phyloP scores from a whole-genome alignment of 2,329 filamentous ascomycete species.

The Ascosphaera apis region DNA sequence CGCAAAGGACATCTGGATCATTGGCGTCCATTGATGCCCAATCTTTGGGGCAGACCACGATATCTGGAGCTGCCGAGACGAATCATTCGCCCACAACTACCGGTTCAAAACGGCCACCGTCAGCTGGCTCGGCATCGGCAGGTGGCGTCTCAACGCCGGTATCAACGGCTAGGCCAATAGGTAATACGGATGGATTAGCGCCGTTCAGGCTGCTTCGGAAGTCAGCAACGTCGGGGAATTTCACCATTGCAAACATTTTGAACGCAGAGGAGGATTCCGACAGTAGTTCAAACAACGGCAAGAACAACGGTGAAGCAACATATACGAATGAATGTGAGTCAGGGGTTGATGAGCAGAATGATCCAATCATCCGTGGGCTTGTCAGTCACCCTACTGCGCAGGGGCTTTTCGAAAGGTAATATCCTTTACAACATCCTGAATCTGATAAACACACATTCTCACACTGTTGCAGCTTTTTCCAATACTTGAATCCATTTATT shows the following conservation, averaged over 20 bases:
- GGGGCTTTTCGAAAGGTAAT: conserved; percentile 12
- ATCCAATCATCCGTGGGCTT: conserved; percentile 11
- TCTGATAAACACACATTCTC: not conserved
- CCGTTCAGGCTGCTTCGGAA: conserved; percentile 6
- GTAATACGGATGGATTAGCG: conserved; percentile 4
- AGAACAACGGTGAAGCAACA: not conserved
- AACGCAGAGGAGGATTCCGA: conserved; percentile 5
- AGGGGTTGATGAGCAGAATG: conserved; percentile 6
- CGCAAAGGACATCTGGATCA: too few species aligned
- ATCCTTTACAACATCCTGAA: not conserved
- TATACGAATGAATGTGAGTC: too few species aligned
- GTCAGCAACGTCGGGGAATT: conserved; percentile 10
- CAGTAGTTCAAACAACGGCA: not conserved
- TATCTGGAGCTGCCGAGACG: too few species aligned
- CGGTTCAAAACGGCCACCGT: not conserved
- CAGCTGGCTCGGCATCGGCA: not conserved
- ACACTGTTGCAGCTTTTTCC: conserved; percentile 13
- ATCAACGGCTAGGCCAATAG: not conserved
- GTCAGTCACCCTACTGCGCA: conserved; percentile 10
- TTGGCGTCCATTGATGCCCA: too few species aligned
- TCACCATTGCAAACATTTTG: conserved; percentile 7
- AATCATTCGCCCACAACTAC: not conserved
- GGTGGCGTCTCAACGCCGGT: not conserved
- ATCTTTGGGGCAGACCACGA: too few species aligned
- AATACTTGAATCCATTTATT: conserved; percentile 19